Evolutionary conservation across 2,329 filamentous ascomycete species (phyloP).

Genomic region (Penicillium sp.): DNA sequence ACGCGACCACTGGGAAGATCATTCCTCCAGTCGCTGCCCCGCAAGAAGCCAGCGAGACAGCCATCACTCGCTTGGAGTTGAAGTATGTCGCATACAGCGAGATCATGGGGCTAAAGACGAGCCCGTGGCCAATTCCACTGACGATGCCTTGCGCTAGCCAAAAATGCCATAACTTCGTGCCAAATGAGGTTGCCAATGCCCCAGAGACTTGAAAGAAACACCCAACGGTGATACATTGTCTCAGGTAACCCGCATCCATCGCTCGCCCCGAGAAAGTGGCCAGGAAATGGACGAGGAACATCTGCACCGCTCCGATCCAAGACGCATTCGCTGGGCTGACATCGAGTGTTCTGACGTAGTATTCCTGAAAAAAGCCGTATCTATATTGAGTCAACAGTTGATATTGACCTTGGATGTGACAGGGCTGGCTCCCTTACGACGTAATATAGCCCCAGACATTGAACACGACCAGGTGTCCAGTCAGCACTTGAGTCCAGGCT

Average conservation of each 20-base stretch:
- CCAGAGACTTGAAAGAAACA: conserved; percentile 28
- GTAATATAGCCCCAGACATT: conserved; percentile 15
- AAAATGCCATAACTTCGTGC: conserved; percentile 42
- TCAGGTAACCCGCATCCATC: conserved; percentile 38
- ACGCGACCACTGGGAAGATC: conserved; percentile 39
- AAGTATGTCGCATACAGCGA: conserved; percentile 38
- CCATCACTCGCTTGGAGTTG: conserved; percentile 29
- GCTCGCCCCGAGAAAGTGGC: conserved; percentile 37
- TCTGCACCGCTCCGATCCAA: conserved; percentile 42
- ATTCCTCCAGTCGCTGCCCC: conserved; percentile 37
- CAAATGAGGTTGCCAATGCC: conserved; percentile 41
- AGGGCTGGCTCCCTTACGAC: conserved; percentile 1
- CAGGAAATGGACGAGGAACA: conserved; percentile 37
- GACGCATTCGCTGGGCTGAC: conserved; percentile 33
- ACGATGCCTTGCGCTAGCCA: conserved; percentile 41
- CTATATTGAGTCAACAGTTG: background rate
- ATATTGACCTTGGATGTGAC: background rate
- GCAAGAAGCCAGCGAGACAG: conserved; percentile 30
- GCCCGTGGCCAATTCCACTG: conserved; percentile 37
- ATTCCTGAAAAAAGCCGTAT: conserved; percentile 38
- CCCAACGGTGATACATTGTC: conserved; percentile 8
- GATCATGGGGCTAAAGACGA: conserved; percentile 35
- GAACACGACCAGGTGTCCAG: conserved; percentile 24
- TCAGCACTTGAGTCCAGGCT: conserved; percentile 29
- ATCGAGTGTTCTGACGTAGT: conserved; percentile 32